phyloP scores from a whole-genome alignment of 1,284 basidiomycete genomes.

The Fomitopsis betulina region DNA sequence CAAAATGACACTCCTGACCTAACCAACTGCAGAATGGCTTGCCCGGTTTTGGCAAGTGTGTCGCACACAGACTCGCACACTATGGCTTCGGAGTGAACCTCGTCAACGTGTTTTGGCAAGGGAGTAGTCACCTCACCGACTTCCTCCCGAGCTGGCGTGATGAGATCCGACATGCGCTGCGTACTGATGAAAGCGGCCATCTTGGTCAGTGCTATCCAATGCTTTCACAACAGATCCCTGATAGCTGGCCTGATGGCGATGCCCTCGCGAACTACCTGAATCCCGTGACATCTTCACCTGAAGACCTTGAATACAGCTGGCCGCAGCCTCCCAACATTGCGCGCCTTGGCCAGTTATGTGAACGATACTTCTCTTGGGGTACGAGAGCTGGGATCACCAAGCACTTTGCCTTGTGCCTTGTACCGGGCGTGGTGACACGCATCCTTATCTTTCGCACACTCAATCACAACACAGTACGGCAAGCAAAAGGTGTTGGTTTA shows the following conservation, averaged over 20 bases:
- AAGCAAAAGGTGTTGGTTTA: neutral
- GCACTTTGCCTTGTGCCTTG: neutral
- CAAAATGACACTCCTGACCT: neutral
- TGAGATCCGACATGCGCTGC: neutral
- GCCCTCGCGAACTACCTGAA: neutral
- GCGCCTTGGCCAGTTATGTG: neutral
- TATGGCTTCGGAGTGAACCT: constrained; percentile 10
- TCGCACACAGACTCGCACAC: constrained; percentile 3
- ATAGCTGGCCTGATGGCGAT: neutral
- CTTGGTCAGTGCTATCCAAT: constrained; percentile 4
- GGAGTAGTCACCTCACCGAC: neutral
- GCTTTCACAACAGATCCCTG: neutral
- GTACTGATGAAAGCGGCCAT: neutral
- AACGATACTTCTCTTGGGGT: neutral
- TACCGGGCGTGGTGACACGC: neutral
- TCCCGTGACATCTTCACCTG: neutral
- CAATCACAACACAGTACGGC: neutral
- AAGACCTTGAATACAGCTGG: neutral
- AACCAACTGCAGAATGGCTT: neutral
- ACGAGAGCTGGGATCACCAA: neutral
- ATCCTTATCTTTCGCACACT: neutral
- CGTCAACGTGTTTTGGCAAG: neutral
- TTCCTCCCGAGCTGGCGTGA: constrained; percentile 5
- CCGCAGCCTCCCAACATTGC: neutral
- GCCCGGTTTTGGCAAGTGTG: constrained; percentile 1